Percentiles rank a stretch among this genome's conserved stretches.
Conservation (phyloP, 345 rosid species). For the Hypericum androsaemum region DNA sequence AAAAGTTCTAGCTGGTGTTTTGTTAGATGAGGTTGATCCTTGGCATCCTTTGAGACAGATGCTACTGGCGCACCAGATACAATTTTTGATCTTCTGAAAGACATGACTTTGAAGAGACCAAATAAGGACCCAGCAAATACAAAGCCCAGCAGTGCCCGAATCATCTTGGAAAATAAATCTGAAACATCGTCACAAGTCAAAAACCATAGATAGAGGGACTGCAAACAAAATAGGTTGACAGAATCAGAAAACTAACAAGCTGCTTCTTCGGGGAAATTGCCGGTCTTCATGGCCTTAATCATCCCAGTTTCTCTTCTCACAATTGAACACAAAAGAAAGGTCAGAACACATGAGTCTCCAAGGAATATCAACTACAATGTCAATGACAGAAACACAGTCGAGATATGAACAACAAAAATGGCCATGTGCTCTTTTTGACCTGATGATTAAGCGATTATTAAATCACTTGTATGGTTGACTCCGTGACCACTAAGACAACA, state of each 20-base stretch:
- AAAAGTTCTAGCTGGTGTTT: constrained; percentile 63
- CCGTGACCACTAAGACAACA: too few relatives aligned
- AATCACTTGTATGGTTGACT: too few relatives aligned
- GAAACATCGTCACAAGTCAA: constrained; percentile 12
- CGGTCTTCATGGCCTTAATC: constrained; percentile 34
- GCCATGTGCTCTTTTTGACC: too few relatives aligned
- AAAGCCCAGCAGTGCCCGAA: constrained; percentile 36
- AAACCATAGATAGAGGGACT: constrained; percentile 2
- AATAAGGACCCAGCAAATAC: constrained; percentile 51
- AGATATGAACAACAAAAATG: too few relatives aligned
- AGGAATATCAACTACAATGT: not conserved
- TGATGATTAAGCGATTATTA: too few relatives aligned
- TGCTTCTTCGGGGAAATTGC: constrained; percentile 39
- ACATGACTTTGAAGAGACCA: constrained; percentile 53
- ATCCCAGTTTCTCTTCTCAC: constrained; percentile 58
- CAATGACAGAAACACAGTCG: too few relatives aligned
- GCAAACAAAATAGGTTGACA: not conserved
- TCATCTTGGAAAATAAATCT: constrained; percentile 49
- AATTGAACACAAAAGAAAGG: constrained; percentile 12
- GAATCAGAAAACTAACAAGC: constrained; percentile 47
- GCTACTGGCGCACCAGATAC: constrained; percentile 15
- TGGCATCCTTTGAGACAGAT: constrained; percentile 36
- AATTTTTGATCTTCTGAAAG: constrained; percentile 30
- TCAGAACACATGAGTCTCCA: constrained; percentile 11
- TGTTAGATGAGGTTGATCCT: constrained; percentile 46